phyloP scores from a whole-genome alignment of 495 filamentous ascomycete species.

The Acidomyces sp. region DNA sequence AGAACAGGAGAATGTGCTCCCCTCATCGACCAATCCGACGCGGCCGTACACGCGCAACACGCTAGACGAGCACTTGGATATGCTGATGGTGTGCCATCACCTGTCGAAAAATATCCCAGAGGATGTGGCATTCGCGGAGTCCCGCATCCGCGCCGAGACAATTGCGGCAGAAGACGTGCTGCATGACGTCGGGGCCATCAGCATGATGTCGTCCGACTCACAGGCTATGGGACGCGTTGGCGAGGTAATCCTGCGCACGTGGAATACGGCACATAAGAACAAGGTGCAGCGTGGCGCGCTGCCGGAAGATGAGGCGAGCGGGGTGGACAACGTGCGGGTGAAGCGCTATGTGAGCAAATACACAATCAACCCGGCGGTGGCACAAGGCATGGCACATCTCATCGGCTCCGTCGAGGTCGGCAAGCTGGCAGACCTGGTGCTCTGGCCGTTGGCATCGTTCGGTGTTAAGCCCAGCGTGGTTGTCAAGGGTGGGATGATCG shows the following conservation, averaged over 20 bases:
- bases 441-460: conserved; percentile 81
- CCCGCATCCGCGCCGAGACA: conserved; percentile 86
- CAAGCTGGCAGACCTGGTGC: conserved; percentile 80
- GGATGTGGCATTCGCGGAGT: conserved; percentile 92
- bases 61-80: conserved; percentile 92
- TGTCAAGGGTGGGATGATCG: conserved; percentile 84
- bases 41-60: conserved; percentile 88
- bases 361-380: conserved; percentile 88
- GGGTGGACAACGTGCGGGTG: conserved; percentile 84
- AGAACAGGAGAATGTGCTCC: conserved; percentile 82
- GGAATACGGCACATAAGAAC: conserved; percentile 98
- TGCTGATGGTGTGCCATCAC: conserved; percentile 99
- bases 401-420: conserved; percentile 81
- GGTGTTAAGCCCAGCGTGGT: conserved; percentile 75
- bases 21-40: conserved; percentile 86
- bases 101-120: conserved; percentile 83
- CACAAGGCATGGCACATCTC: conserved; percentile 85
- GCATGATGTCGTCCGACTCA: conserved; percentile 95
- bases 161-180: conserved; percentile 97
- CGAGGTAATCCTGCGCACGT: conserved; percentile 87
- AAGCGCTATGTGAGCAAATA: conserved; percentile 95
- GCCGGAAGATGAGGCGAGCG: conserved; percentile 64
- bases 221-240: conserved; percentile 97
- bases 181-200: conserved; percentile 90
- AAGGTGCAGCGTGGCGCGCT: conserved; percentile 72